These are phyloP conservation scores for Colletotrichum brevisporum DNA, from an alignment of 2,329 filamentous ascomycete genomes.

Conservation along the genomic window DNA sequence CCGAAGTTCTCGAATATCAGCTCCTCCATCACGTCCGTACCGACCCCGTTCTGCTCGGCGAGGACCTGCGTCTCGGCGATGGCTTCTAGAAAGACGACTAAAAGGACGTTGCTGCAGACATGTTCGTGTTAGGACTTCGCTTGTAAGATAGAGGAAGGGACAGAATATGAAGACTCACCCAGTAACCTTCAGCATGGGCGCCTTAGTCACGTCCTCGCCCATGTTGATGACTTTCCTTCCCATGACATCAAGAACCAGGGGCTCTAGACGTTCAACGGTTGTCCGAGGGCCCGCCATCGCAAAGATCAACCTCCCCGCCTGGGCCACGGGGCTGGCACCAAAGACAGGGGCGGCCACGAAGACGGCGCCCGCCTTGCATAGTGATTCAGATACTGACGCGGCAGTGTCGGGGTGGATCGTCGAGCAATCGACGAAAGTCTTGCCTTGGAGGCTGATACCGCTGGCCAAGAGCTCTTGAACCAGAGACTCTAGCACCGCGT, in stretches of 20 bases:
- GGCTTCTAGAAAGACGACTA: conserved; percentile 62
- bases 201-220: conserved; percentile 58
- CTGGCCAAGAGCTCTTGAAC: conserved; percentile 46
- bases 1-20: conserved; percentile 59
- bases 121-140: neutral
- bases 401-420: conserved; percentile 64
- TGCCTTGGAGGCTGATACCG: conserved; percentile 47
- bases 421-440: conserved; percentile 63
- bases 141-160: neutral
- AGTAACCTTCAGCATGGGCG: conserved; percentile 63
- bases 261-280: conserved; percentile 52
- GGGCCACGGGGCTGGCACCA: conserved; percentile 63
- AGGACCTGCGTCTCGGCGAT: conserved; percentile 65
- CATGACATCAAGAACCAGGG: conserved; percentile 58
- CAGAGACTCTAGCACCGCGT: conserved; percentile 54
- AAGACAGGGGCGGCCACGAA: conserved; percentile 65
- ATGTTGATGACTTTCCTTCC: conserved; percentile 58
- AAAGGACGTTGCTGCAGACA: conserved; percentile 59
- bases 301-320: conserved; percentile 60
- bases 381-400: conserved; percentile 44
- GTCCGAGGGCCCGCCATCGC: conserved; percentile 57
- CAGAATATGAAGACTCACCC: conserved; percentile 48
- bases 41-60: conserved; percentile 60
- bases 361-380: conserved; percentile 48
- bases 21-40: conserved; percentile 55